Base-by-base conservation (phyloP, 2,329 filamentous ascomycete species). In the Ophiostoma pallidulum region DNA sequence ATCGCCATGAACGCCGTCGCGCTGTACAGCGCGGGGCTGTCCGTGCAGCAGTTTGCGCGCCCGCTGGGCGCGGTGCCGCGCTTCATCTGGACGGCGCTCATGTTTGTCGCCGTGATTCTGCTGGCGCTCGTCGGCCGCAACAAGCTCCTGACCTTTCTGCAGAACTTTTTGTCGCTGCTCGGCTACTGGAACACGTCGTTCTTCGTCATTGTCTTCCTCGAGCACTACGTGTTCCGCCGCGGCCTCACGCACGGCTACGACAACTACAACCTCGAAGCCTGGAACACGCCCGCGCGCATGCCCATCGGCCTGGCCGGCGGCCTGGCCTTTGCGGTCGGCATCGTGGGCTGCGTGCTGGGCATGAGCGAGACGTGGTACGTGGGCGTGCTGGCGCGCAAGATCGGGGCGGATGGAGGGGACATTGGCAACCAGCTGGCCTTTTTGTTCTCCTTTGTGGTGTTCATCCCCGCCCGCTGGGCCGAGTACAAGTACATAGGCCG, bases 291-390 rank as follows among this genome's bases (percentile, higher is more conserved):
- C 0, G 50, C 52, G 4, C 59, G 60, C 20, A 56, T 75, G 53
- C 72, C 72, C 0, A 35, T 68, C 13, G 72, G 71, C 7, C 57
- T 67, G 32, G 72, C 60, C 2, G 72, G 66, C 3, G 55, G 65
- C 0, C 49, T 62, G 4, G 69, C 72, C 0, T 75, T 75, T 52
- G 57, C 65, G 0, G 58, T 66, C 1, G 71, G 71, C 2, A 59
- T 69, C 8, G 66, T 62, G 8, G 71, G 67, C 18, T 77, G 73
- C 63, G 64, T 75, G 19, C 63, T 80, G 57, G 77, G 76, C 2
- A 80, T 81, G 76, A 68, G 67, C 40, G 70, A 78, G 61, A 77
- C 72, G 0, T 78, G 72, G 69, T 77, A 71, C 54, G 61, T 72
- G 19, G 74, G 73, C 0, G 62, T 64, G 2, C 53, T 75, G 42